These are phyloP conservation scores for Beta corolliflora DNA, from an alignment of 179 eudicot genomes.

Conservation along the genomic window DNA sequence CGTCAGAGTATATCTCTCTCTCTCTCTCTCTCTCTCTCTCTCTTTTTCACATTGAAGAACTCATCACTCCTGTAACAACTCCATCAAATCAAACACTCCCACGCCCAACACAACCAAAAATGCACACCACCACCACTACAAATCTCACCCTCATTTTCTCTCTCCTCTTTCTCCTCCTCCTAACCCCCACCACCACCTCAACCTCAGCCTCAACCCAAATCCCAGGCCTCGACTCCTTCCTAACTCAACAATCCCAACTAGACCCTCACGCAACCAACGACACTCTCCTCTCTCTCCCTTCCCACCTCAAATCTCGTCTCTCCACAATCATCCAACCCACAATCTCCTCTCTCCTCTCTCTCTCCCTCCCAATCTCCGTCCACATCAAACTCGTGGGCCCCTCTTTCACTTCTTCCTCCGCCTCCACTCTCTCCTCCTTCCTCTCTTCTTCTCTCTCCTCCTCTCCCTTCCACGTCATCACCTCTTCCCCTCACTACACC, in stretches of 20 bases:
- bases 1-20: too few species aligned
- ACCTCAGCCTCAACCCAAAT: slow-evolving; percentile 36
- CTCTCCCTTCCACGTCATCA: slow-evolving; percentile 50
- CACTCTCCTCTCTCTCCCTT: slow-evolving; percentile 56
- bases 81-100: too few species aligned
- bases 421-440: slow-evolving; percentile 38
- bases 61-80: too few species aligned
- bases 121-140: not conserved
- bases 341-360: slow-evolving; percentile 48
- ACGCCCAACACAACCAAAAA: too few species aligned
- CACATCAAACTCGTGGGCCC: slow-evolving; percentile 71
- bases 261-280: slow-evolving; percentile 83
- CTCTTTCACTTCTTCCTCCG: slow-evolving; percentile 47
- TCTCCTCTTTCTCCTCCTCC: too few species aligned
- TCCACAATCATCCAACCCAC: slow-evolving; percentile 31
- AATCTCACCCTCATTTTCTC: too few species aligned
- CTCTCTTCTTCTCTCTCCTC: slow-evolving; percentile 46
- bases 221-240: too few species aligned
- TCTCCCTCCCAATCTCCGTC: slow-evolving; percentile 63
- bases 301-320: slow-evolving; percentile 44
- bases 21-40: too few species aligned
- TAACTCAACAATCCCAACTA: slow-evolving; percentile 48
- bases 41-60: too few species aligned
- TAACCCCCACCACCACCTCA: slow-evolving; percentile 23
- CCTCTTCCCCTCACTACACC: slow-evolving; percentile 8